Base-by-base conservation (phyloP, 345 rosid species). In the Hypericum androsaemum region DNA sequence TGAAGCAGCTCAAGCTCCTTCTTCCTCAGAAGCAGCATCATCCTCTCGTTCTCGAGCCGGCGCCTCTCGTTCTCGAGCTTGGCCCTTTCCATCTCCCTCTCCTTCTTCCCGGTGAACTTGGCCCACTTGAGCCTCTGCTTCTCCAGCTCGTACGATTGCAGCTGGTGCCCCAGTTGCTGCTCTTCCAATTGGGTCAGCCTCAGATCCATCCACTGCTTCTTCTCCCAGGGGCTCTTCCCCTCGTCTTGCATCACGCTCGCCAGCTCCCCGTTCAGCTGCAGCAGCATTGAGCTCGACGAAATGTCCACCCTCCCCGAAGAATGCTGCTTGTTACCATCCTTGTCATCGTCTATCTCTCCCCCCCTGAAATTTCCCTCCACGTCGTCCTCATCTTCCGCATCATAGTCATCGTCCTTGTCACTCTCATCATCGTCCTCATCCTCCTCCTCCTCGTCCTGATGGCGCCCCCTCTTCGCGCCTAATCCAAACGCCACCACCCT, bases 121-220 rank as follows among this genome's bases (percentile, higher is more conserved):
- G 88, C 65, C 99, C 99, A 94, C 63, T 94, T 94, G 41, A 88
- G 54, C 71, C 90, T 76, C 64, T 85, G 90, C 76, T 82, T 94
- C 78, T 94, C 99, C 5, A 94, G 78, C 71, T 83, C 86, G 16
- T 66, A 74, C 1, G 83, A 88, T 61, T 86, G 73, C 60, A 52
- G 59, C 53, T 74, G 83, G 57, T 76, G 83, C 63, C 65, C 75
- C 38, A 88, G 71, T 64, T 72, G 80, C 71, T 74, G 80, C 68
- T 88, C 89, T 57, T 94, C 97, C 8, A 88, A 15, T 64, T 83
- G 81, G 70, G 88, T 11, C 39, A 72, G 12, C 63, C 62, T 88
- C 62, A 56, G 47, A 71, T 51, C 86, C 73, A 86, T 56, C 89
- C 94, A 88, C 12, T 92, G 97, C 69, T 73, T 81, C 94, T 92